Percentiles rank a stretch among this genome's conserved stretches.
These are phyloP conservation scores for Trichoderma semiorbis DNA, from an alignment of 2,329 filamentous ascomycete genomes.

Conservation along the genomic window DNA sequence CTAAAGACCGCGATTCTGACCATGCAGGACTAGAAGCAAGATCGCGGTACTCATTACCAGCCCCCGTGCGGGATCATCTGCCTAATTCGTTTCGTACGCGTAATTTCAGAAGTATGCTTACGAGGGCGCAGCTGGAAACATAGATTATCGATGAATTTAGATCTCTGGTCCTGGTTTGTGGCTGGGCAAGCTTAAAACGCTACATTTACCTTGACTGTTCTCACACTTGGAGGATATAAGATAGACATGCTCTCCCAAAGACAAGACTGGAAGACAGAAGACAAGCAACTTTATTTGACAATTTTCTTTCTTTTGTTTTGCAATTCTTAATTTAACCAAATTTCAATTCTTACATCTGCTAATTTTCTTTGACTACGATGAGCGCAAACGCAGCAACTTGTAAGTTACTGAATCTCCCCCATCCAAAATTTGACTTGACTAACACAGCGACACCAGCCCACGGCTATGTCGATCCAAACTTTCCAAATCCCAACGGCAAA, in stretches of 20 bases:
- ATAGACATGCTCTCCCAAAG: neutral
- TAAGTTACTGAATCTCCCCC: neutral
- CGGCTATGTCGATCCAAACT: constrained; percentile 50
- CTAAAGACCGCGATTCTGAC: neutral
- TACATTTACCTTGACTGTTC: neutral
- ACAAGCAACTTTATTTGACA: neutral
- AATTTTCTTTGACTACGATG: neutral
- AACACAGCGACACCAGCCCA: constrained; percentile 4
- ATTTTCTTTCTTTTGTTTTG: neutral
- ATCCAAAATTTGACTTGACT: neutral
- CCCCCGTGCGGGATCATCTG: neutral
- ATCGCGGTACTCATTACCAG: neutral
- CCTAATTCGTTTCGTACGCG: neutral
- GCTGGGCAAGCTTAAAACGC: neutral
- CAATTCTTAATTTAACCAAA: neutral
- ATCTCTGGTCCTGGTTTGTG: neutral
- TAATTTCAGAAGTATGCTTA: neutral
- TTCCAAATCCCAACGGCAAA: constrained; percentile 44
- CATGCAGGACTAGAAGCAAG: neutral
- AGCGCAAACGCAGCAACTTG: neutral
- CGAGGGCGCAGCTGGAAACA: neutral
- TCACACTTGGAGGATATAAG: neutral
- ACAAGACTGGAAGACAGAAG: neutral
- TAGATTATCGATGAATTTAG: neutral
- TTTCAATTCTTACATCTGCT: neutral